A percentile compares a stretch with the other conserved stretches of the same genome.
phyloP scores from a whole-genome alignment of 208 protist genomes.

The Leishmania turanica region DNA sequence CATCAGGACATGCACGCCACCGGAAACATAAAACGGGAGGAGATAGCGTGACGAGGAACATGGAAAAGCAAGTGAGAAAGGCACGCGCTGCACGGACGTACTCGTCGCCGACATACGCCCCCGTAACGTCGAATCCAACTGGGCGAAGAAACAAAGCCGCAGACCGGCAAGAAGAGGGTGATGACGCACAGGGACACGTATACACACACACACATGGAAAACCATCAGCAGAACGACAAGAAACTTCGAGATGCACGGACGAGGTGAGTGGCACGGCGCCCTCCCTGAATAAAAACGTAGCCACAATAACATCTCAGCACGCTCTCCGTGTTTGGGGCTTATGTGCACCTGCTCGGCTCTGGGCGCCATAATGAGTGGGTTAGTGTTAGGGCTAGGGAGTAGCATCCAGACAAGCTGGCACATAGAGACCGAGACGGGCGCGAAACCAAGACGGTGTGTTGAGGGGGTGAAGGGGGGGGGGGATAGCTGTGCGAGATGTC shows the following conservation, averaged over 20 bases:
- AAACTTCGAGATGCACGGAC: no score
- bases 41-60: background rate
- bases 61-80: background rate
- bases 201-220: background rate
- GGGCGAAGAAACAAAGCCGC: background rate
- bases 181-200: no score
- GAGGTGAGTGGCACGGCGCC: background rate
- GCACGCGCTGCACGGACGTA: background rate
- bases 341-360: no score
- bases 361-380: background rate
- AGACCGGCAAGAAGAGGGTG: background rate
- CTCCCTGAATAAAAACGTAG: background rate
- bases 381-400: no score
- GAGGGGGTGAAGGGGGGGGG: no score
- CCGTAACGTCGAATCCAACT: background rate
- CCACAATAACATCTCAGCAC: background rate
- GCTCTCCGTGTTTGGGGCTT: background rate
- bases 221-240: no score
- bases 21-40: background rate
- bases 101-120: background rate
- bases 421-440: background rate
- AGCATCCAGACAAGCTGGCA: background rate
- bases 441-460: no score
- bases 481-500: no score
- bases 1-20: no score